Percentiles rank a stretch among this genome's conserved stretches.
Evolutionary conservation across 208 protist genomes (phyloP).

Genomic region (Crithidia sp.): DNA sequence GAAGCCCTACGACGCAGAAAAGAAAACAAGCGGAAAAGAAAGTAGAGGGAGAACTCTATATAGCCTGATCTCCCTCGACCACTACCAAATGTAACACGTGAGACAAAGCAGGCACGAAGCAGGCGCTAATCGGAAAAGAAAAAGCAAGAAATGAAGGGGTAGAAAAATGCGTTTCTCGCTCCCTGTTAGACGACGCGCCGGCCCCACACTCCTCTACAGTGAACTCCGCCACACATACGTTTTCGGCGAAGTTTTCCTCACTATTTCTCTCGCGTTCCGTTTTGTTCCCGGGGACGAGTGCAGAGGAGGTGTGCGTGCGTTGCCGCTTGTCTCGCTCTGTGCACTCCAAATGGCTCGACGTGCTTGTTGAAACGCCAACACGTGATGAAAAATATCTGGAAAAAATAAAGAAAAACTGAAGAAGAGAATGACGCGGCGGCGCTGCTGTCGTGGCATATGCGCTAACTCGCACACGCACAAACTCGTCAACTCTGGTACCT

Average conservation of each 20-base stretch:
- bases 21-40: background rate
- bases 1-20: background rate
- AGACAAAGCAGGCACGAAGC: background rate
- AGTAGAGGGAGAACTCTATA: background rate
- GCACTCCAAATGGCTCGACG: background rate
- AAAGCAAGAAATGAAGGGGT: conserved; percentile 1
- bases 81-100: background rate
- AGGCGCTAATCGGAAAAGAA: background rate
- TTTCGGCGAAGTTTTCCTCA: background rate
- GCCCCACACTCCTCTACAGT: background rate
- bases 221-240: background rate
- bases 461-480: conserved; percentile 5
- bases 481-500: background rate
- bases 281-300: too few relatives aligned
- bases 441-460: conserved; percentile 4
- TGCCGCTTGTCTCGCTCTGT: background rate
- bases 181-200: background rate
- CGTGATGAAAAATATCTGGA: background rate
- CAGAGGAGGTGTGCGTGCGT: too few relatives aligned
- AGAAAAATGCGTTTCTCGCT: background rate
- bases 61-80: background rate
- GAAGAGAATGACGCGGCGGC: conserved; percentile 2
- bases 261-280: too few relatives aligned
- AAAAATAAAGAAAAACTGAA: background rate
- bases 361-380: too few relatives aligned